Conservation (phyloP, 352 stramenopile genomes). For the Sclerospora graminicola region DNA sequence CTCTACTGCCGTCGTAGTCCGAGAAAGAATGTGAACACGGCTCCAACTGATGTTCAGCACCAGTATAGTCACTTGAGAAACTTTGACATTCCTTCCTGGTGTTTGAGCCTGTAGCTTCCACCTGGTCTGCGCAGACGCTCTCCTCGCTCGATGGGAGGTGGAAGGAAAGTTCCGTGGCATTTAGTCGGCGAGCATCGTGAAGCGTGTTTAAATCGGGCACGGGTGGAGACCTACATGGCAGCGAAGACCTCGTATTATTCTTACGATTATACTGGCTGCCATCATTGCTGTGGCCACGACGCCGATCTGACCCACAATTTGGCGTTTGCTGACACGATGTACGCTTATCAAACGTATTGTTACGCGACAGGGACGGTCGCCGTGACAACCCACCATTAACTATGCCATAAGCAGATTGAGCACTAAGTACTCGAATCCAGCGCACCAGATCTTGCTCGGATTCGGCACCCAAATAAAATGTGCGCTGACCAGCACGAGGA, state of each 20-base stretch:
- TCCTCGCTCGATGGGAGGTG: constrained; percentile 13
- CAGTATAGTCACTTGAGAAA: constrained; percentile 10
- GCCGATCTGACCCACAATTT: constrained; percentile 3
- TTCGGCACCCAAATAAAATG: constrained; percentile 66
- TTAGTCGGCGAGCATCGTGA: constrained; percentile 11
- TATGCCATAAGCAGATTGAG: constrained; percentile 37
- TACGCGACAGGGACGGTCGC: constrained; percentile 10
- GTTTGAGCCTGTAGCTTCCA: constrained; percentile 2
- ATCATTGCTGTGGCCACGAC: constrained; percentile 11
- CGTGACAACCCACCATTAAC: constrained; percentile 9
- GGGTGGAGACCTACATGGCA: constrained; percentile 15
- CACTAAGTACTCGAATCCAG: constrained; percentile 53
- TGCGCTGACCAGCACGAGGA: constrained; percentile 39
- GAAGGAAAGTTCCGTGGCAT: constrained; percentile 20
- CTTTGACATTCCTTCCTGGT: constrained; percentile 13
- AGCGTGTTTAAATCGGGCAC: constrained; percentile 5
- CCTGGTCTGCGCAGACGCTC: constrained; percentile 1
- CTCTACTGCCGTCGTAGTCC: constrained; percentile 17
- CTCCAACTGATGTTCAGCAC: constrained; percentile 7
- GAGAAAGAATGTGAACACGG: constrained; percentile 20
- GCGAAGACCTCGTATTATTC: constrained; percentile 12
- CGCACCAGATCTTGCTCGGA: constrained; percentile 53
- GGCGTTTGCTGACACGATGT: constrained; percentile 15
- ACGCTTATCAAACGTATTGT: constrained; percentile 20
- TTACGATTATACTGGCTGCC: constrained; percentile 6